phyloP scores from a whole-genome alignment of 192 early-diverging fungal species.

The Spizellomyces sp. region DNA sequence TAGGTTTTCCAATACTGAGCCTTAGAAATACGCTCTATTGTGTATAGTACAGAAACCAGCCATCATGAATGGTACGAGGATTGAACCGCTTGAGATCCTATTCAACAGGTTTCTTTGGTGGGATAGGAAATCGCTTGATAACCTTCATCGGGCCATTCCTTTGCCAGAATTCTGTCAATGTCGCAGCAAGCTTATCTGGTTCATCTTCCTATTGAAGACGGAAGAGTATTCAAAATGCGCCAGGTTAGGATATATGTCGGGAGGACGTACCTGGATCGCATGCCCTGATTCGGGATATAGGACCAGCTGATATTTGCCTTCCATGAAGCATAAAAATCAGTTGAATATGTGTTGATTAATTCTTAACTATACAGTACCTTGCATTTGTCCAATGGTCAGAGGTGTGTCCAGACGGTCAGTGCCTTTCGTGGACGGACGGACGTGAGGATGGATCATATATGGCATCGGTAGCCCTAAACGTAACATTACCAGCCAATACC shows the following conservation, averaged over 20 bases:
- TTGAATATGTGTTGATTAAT: not conserved
- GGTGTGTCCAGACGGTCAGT: constrained; percentile 54
- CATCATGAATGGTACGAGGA: no score
- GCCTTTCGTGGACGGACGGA: constrained; percentile 4
- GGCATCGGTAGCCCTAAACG: not conserved
- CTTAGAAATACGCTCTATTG: no score
- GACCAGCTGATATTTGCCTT: constrained; percentile 53
- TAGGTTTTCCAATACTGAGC: no score
- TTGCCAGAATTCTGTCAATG: constrained; percentile 46
- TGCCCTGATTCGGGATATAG: constrained; percentile 54
- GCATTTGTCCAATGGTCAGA: constrained; percentile 59
- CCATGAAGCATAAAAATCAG: constrained; percentile 7
- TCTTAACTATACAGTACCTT: not conserved
- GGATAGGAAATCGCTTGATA: constrained; percentile 45
- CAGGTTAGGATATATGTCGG: not conserved
- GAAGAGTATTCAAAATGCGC: not conserved
- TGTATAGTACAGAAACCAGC: no score
- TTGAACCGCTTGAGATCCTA: no score
- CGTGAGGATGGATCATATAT: not conserved
- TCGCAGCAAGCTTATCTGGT: constrained; percentile 42
- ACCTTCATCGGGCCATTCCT: constrained; percentile 32
- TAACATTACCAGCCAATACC: constrained; percentile 41
- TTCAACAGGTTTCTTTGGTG: not conserved
- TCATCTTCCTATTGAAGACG: constrained; percentile 37
- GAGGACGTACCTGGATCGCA: constrained; percentile 29